phyloP scores from a whole-genome alignment of 2,329 filamentous ascomycete genomes.

The Exutisphaerella laricina region DNA sequence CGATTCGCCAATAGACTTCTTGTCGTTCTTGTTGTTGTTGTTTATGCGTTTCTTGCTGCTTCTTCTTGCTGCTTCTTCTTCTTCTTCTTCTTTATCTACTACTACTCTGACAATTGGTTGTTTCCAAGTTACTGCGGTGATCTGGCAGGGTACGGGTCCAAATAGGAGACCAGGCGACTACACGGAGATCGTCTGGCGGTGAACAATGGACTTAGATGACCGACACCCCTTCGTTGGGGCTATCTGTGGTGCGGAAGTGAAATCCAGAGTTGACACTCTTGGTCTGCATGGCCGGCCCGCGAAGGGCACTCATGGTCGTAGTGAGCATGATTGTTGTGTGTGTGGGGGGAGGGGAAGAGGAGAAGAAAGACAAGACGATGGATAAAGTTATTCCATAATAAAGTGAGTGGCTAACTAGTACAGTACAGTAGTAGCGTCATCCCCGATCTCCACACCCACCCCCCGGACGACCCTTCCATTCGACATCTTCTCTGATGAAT shows the following conservation, averaged over 20 bases:
- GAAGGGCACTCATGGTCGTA: conserved; percentile 13
- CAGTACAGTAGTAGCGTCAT: not conserved
- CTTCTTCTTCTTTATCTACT: too few species aligned
- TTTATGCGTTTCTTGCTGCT: conserved; percentile 1
- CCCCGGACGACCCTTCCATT: not conserved
- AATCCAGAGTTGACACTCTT: conserved; percentile 14
- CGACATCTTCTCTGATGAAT: too few species aligned
- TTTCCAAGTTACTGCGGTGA: too few species aligned
- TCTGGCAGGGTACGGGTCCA: too few species aligned
- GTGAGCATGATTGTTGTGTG: conserved; percentile 18
- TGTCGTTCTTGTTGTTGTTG: conserved; percentile 1
- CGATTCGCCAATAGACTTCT: conserved; percentile 10
- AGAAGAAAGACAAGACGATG: conserved; percentile 5
- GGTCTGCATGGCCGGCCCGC: conserved; percentile 15
- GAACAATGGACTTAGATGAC: conserved; percentile 36
- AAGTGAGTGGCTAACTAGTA: too few species aligned
- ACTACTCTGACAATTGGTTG: not conserved
- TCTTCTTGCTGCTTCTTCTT: conserved; percentile 6
- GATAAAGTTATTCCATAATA: too few species aligned
- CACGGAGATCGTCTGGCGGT: conserved; percentile 19
- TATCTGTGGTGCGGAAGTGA: conserved; percentile 37
- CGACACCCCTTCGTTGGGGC: conserved; percentile 51
- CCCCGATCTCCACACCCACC: not conserved
- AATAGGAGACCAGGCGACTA: conserved; percentile 19
- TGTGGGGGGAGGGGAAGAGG: conserved; percentile 9